These are phyloP conservation scores for Leccinum angustisporum DNA, from an alignment of 1,284 basidiomycete genomes.

Conservation along the genomic window DNA sequence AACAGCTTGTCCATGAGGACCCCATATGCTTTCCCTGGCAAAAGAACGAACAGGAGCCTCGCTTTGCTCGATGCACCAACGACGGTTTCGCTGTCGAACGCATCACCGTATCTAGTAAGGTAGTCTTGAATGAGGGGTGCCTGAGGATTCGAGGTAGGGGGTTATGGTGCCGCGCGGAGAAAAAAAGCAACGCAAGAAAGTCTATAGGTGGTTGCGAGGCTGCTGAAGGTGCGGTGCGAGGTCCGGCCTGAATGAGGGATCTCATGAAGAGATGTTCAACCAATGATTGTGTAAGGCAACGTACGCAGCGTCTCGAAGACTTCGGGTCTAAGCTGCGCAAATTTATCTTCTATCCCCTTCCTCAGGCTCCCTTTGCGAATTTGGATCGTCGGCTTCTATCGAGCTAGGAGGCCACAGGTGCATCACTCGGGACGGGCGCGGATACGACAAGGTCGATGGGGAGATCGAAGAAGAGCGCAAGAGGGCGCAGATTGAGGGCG, in stretches of 20 bases:
- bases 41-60: conserved; percentile 32
- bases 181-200: conserved; percentile 81
- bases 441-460: no score
- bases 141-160: conserved; percentile 63
- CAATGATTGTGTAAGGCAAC: conserved; percentile 25
- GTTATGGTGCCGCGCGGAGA: conserved; percentile 65
- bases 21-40: conserved; percentile 29
- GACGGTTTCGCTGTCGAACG: conserved; percentile 88
- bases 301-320: conserved; percentile 76
- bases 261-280: background rate
- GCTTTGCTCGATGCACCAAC: conserved; percentile 84
- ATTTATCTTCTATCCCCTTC: conserved; percentile 61
- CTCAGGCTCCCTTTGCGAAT: conserved; percentile 48
- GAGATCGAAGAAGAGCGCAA: no score
- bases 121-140: conserved; percentile 64
- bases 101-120: conserved; percentile 78
- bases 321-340: conserved; percentile 67
- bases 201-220: conserved; percentile 86
- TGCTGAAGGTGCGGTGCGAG: conserved; percentile 54
- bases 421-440: no score
- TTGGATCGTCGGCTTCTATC: conserved; percentile 44
- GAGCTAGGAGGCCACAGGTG: conserved; percentile 34
- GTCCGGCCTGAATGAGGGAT: conserved; percentile 42
- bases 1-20: conserved; percentile 77
- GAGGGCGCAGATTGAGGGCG: no score